Evolutionary conservation across 2,329 filamentous ascomycete species (phyloP).

Genomic region (Madurella mycetomatis): DNA sequence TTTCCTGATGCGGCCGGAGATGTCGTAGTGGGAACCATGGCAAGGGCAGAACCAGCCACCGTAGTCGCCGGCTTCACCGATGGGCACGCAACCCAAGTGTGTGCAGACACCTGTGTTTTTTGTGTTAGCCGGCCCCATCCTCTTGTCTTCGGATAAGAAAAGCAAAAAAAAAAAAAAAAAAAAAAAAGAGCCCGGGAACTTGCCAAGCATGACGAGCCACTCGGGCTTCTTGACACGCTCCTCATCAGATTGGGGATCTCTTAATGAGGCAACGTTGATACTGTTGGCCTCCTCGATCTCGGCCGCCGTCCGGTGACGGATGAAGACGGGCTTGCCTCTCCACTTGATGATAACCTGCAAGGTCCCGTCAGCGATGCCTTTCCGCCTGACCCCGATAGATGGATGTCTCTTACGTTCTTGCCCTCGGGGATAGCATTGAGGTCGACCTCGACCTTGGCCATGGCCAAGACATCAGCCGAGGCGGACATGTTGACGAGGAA

Average conservation of each 20-base stretch:
- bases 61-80: slow-evolving; percentile 95
- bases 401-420: slow-evolving; percentile 81
- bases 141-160: neutral
- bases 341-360: slow-evolving; percentile 95
- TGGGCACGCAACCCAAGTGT: slow-evolving; percentile 97
- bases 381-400: neutral
- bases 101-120: slow-evolving; percentile 79
- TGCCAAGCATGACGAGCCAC: slow-evolving; percentile 98
- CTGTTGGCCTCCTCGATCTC: slow-evolving; percentile 96
- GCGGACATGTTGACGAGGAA: slow-evolving; percentile 99
- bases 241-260: slow-evolving; percentile 85
- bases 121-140: slow-evolving; percentile 22
- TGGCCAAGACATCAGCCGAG: slow-evolving; percentile 95
- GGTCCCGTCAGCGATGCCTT: neutral
- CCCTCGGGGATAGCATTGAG: slow-evolving; percentile 90
- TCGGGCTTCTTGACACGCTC: slow-evolving; percentile 98
- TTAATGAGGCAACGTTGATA: slow-evolving; percentile 74
- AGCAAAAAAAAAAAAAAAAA: neutral
- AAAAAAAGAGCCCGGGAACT: slow-evolving; percentile 20
- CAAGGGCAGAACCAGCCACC: slow-evolving; percentile 99
- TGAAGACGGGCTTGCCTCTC: slow-evolving; percentile 99
- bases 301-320: slow-evolving; percentile 89
- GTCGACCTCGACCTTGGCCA: slow-evolving; percentile 99
- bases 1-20: slow-evolving; percentile 96
- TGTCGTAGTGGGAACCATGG: slow-evolving; percentile 99